Conservation (phyloP, 371 early-diverging fungal species). For the Mucor plumbeus region DNA sequence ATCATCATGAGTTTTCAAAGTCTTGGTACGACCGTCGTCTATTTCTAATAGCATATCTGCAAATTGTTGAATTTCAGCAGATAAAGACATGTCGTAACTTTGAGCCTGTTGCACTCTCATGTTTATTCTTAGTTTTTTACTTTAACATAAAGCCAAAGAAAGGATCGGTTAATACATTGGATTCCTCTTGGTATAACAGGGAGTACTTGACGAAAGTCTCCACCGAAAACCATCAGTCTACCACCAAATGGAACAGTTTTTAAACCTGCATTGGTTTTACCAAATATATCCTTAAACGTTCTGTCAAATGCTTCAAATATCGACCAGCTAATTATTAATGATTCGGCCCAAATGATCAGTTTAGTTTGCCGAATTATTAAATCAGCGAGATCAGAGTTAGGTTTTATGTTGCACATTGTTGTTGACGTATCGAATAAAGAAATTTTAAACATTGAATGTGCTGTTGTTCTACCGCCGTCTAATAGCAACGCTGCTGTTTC, state of each 20-base stretch:
- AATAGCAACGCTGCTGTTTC: conserved; percentile 35
- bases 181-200: conserved; percentile 24
- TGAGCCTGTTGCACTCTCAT: conserved; percentile 24
- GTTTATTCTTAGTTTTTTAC: conserved; percentile 7
- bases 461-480: conserved; percentile 25
- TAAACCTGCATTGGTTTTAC: background rate
- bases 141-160: conserved; percentile 5
- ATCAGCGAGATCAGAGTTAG: background rate
- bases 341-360: conserved; percentile 33
- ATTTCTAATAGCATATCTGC: background rate
- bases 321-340: conserved; percentile 18
- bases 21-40: background rate
- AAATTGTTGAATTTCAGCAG: conserved; percentile 16
- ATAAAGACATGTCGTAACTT: background rate
- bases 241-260: conserved; percentile 35
- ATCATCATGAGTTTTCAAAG: background rate
- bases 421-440: conserved; percentile 9
- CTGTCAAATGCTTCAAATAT: conserved; percentile 33
- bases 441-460: conserved; percentile 30
- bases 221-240: conserved; percentile 28
- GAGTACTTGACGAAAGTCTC: conserved; percentile 29
- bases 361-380: conserved; percentile 13
- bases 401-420: conserved; percentile 14
- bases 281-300: conserved; percentile 29
- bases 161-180: conserved; percentile 16